Percentiles rank a stretch among this genome's conserved stretches.
These are phyloP conservation scores for Cystodermella granulosa DNA, from an alignment of 1,284 basidiomycete genomes.

Conservation along the genomic window DNA sequence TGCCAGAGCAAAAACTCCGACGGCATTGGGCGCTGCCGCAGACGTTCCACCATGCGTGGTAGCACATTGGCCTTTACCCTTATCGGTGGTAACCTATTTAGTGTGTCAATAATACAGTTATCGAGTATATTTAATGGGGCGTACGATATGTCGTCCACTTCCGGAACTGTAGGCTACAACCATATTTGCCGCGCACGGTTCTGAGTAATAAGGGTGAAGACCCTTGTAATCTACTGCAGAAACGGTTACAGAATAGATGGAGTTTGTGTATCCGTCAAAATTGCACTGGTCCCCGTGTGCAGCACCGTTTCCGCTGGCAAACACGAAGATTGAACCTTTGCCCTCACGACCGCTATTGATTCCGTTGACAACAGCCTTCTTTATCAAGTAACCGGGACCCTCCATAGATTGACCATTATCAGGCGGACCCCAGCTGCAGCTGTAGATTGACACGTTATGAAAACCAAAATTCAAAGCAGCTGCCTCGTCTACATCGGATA, in stretches of 20 bases:
- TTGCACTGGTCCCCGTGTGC: slow-evolving; percentile 94
- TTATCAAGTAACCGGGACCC: slow-evolving; percentile 85
- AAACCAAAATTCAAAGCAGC: slow-evolving; percentile 91
- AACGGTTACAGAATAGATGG: slow-evolving; percentile 94
- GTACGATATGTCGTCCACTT: slow-evolving; percentile 85
- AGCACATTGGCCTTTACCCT: slow-evolving; percentile 77
- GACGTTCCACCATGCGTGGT: slow-evolving; percentile 91
- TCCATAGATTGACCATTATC: slow-evolving; percentile 97
- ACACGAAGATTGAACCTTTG: slow-evolving; percentile 93
- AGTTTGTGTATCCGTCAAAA: slow-evolving; percentile 99
- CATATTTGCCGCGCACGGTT: slow-evolving; percentile 95
- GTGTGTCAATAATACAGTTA: slow-evolving; percentile 15
- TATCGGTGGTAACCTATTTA: slow-evolving; percentile 86
- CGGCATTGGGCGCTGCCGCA: slow-evolving; percentile 94
- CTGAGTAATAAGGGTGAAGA: slow-evolving; percentile 94
- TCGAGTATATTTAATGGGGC: slow-evolving; percentile 31
- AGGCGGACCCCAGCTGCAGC: slow-evolving; percentile 97
- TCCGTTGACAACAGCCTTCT: slow-evolving; percentile 93
- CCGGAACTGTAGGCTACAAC: slow-evolving; percentile 95
- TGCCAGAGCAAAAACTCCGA: slow-evolving; percentile 85
- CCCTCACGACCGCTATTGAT: slow-evolving; percentile 87
- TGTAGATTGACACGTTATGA: slow-evolving; percentile 90
- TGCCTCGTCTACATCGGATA: slow-evolving; percentile 97
- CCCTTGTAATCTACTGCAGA: slow-evolving; percentile 91
- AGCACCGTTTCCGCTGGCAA: slow-evolving; percentile 96